Conservation (phyloP, 1,284 basidiomycete species). For the Leccinum griseonigrum region DNA sequence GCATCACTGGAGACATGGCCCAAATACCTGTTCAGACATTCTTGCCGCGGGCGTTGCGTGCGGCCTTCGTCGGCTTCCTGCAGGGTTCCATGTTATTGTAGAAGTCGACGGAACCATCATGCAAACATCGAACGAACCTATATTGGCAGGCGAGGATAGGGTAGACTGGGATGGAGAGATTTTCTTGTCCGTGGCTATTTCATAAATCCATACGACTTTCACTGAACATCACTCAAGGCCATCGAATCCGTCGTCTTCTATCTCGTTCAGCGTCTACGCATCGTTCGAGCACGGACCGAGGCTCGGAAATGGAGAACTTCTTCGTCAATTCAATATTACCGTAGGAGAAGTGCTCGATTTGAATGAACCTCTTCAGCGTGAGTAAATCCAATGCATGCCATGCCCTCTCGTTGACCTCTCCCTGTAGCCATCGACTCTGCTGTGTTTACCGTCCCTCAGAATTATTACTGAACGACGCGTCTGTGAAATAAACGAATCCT, state of each 20-base stretch:
- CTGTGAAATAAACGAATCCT: neutral
- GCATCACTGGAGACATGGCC: too few relatives aligned
- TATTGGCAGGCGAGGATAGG: too few relatives aligned
- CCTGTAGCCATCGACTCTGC: neutral
- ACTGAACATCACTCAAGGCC: neutral
- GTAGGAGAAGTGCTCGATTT: neutral
- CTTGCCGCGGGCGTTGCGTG: too few relatives aligned
- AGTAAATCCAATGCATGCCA: neutral
- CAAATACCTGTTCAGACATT: too few relatives aligned
- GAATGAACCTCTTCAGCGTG: neutral
- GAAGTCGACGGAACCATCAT: too few relatives aligned
- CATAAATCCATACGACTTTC: too few relatives aligned
- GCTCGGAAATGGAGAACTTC: neutral
- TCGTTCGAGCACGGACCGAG: neutral
- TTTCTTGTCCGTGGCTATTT: too few relatives aligned
- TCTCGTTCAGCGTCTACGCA: neutral
- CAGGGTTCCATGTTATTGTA: too few relatives aligned
- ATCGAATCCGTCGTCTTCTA: neutral
- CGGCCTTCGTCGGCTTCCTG: too few relatives aligned
- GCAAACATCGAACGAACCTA: too few relatives aligned
- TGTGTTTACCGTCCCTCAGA: neutral
- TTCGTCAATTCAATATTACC: neutral
- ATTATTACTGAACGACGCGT: neutral
- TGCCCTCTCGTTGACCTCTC: neutral
- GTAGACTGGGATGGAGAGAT: too few relatives aligned